Evolutionary conservation across 208 protist genomes (phyloP), one percentile per base, ranked within the genome.

Genomic region (Giardia muris): DNA sequence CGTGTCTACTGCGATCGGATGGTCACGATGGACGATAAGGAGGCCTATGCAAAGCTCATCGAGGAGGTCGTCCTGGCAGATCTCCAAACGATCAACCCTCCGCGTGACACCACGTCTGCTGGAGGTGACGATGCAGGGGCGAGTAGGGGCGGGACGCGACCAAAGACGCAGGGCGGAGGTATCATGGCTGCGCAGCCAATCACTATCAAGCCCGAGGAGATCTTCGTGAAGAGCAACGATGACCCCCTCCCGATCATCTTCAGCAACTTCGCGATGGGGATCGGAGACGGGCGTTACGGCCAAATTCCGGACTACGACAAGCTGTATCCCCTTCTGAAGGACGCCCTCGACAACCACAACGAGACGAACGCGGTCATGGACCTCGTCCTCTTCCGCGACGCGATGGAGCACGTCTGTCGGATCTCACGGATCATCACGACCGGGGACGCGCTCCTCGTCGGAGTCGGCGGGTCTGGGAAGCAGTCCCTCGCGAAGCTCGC

Each of bases 381-480:
- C 93, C 95, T 99, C 22, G 97, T 98, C 87, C 94, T 99, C 43
- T 99, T 99, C 95, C 95, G 98, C 92, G 96, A 98, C 93, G 98
- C 98, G 86, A 98, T 99, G 92, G 96, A 98, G 94, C 97, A 99
- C 93, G 94, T 99, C 46, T 97, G 96, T 93, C 95, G 97, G 67
- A 98, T 99, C 92, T 95, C 97, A 92, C 95, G 98, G 89, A 97
- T 99, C 90, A 96, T 99, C 89, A 95, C 97, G 22, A 95, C 96
- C 30, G 98, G 98, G 48, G 97, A 99, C 94, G 97, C 97, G 2
- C 95, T 99, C 90, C 95, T 99, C 0, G 96, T 99, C 19, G 98
- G 98, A 42, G 96, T 99, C 2, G 98, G 98, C 87, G 98, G 98
- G 87, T 98, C 96, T 92, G 98, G 98, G 43, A 95, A 98, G 89